These are phyloP conservation scores for Paecilomyces variotii DNA, from an alignment of 2,329 filamentous ascomycete genomes.

Conservation along the genomic window DNA sequence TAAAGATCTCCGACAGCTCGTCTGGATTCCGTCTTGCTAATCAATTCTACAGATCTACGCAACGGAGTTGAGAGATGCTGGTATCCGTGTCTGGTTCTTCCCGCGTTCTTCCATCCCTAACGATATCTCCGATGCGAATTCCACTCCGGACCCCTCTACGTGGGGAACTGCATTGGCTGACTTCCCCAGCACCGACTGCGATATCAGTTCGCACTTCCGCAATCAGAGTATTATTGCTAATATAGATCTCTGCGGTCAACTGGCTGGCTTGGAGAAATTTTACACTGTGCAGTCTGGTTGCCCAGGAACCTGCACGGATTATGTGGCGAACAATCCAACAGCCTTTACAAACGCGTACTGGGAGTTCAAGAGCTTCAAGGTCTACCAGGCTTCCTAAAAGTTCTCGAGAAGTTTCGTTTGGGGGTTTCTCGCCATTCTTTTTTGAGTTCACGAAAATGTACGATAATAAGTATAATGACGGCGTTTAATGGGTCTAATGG, in stretches of 20 bases:
- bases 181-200: conserved; percentile 56
- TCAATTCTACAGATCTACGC: conserved; percentile 41
- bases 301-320: conserved; percentile 49
- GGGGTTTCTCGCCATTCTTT: background rate
- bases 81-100: conserved; percentile 59
- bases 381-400: conserved; percentile 41
- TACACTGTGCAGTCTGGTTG: conserved; percentile 31
- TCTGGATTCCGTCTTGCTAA: background rate
- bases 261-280: conserved; percentile 33
- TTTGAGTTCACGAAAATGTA: background rate
- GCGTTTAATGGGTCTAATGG: background rate
- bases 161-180: conserved; percentile 59
- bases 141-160: conserved; percentile 49
- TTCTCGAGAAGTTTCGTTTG: background rate
- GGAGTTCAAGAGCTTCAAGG: conserved; percentile 55
- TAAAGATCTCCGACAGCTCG: conserved; percentile 11
- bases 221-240: conserved; percentile 61
- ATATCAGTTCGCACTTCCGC: conserved; percentile 51
- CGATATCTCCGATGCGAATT: conserved; percentile 42
- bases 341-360: conserved; percentile 55
- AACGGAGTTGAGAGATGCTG: conserved; percentile 52
- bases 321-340: conserved; percentile 49
- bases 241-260: conserved; percentile 56
- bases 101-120: conserved; percentile 39
- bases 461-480: background rate